Conservation (phyloP, 345 rosid species). For the Orychophragmus violaceus region DNA sequence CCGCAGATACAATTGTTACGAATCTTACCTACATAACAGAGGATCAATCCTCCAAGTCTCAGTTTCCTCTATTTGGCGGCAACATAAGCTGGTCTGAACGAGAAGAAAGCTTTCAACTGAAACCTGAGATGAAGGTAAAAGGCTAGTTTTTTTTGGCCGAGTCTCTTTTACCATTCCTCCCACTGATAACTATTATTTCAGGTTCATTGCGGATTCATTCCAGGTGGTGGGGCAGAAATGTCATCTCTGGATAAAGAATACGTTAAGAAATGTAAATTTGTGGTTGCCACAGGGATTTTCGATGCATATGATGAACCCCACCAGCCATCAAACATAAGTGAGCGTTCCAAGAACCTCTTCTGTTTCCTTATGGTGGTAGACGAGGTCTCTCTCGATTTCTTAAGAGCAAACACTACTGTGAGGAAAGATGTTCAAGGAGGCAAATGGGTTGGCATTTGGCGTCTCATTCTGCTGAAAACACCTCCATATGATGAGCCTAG, state of each 20-base stretch:
- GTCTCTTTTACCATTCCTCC: not conserved
- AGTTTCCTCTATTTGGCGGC: slow-evolving; percentile 78
- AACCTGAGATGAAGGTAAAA: slow-evolving; percentile 70
- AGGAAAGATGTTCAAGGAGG: slow-evolving; percentile 65
- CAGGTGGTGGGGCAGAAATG: slow-evolving; percentile 84
- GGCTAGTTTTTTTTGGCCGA: no score
- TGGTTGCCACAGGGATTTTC: slow-evolving; percentile 91
- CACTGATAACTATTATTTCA: slow-evolving; percentile 22
- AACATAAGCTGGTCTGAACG: slow-evolving; percentile 76
- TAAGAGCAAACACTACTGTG: slow-evolving; percentile 55
- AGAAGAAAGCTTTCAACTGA: slow-evolving; percentile 67
- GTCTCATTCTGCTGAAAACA: slow-evolving; percentile 68
- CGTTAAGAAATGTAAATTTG: slow-evolving; percentile 75
- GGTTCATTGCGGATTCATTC: slow-evolving; percentile 92
- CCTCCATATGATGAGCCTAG: slow-evolving; percentile 95
- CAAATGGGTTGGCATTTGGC: slow-evolving; percentile 93
- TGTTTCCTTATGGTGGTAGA: slow-evolving; percentile 94
- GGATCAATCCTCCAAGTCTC: slow-evolving; percentile 39
- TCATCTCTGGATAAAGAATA: slow-evolving; percentile 50
- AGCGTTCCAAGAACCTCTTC: slow-evolving; percentile 70
- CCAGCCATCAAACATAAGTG: slow-evolving; percentile 80
- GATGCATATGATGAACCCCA: slow-evolving; percentile 90
- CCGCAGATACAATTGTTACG: slow-evolving; percentile 44
- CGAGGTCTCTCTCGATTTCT: slow-evolving; percentile 63
- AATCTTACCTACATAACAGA: slow-evolving; percentile 56